Evolutionary conservation across 495 filamentous ascomycete genomes (phyloP).

Genomic region (Hypomontagnella submonticulosa): DNA sequence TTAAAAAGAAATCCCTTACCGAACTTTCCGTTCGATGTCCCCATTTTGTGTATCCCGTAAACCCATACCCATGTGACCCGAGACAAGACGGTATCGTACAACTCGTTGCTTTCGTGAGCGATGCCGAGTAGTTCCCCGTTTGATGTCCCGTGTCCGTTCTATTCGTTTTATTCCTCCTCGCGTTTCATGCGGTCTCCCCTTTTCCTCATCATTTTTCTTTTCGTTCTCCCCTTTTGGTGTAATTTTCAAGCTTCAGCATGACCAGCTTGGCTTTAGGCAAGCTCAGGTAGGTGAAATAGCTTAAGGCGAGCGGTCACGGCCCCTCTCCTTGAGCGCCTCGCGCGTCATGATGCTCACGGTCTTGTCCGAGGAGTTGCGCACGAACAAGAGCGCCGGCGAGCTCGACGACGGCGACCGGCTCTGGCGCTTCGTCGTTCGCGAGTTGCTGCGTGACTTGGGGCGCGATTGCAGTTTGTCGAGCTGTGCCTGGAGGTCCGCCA

Average conservation of each 20-base stretch:
- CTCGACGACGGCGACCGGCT: conserved; percentile 36
- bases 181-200: neutral
- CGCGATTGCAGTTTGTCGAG: conserved; percentile 21
- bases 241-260: too few species aligned
- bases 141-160: conserved; percentile 4
- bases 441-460: conserved; percentile 43
- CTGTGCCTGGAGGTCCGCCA: conserved; percentile 11
- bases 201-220: conserved; percentile 9
- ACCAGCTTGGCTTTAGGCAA: too few species aligned
- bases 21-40: conserved; percentile 11
- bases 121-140: neutral
- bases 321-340: conserved; percentile 35
- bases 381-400: conserved; percentile 36
- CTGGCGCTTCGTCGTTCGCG: conserved; percentile 42
- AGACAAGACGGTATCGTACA: conserved; percentile 19
- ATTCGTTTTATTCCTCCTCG: conserved; percentile 12
- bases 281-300: neutral
- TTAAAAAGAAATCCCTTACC: conserved; percentile 7
- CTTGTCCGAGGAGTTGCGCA: conserved; percentile 41
- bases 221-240: neutral
- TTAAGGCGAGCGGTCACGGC: conserved; percentile 20
- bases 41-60: conserved; percentile 37
- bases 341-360: conserved; percentile 42
- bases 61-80: conserved; percentile 22
- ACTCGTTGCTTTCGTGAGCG: conserved; percentile 4